Percentiles rank a stretch among this genome's conserved stretches.
Evolutionary conservation across 148 eudicot genomes (phyloP).

Genomic region (Linanthus parryae): DNA sequence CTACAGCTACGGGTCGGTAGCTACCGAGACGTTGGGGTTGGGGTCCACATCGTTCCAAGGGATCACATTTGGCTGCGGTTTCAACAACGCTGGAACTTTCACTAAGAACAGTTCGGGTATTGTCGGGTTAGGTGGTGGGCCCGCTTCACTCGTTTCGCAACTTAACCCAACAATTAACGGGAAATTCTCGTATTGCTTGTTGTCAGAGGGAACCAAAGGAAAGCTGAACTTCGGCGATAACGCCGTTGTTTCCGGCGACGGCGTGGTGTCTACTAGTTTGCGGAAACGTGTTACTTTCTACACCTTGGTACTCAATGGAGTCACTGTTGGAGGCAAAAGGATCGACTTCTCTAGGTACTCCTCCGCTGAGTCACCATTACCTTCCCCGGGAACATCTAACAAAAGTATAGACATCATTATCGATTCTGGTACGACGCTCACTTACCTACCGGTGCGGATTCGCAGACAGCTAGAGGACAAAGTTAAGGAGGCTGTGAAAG

Average conservation of each 20-base stretch:
- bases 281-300: slow-evolving; percentile 15
- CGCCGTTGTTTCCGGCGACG: slow-evolving; percentile 21
- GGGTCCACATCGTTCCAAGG: too few relatives aligned
- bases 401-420: slow-evolving; percentile 39
- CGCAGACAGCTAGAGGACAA: slow-evolving; percentile 12
- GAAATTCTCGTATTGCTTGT: slow-evolving; percentile 42
- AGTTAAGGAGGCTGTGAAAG: slow-evolving; percentile 13
- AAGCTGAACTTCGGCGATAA: slow-evolving; percentile 28
- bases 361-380: too few relatives aligned
- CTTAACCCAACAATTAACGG: slow-evolving; percentile 22
- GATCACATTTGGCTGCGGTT: slow-evolving; percentile 26
- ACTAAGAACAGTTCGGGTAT: slow-evolving; percentile 61
- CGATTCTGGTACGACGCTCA: slow-evolving; percentile 52
- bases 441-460: slow-evolving; percentile 19
- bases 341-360: neutral
- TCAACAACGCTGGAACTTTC: slow-evolving; percentile 60
- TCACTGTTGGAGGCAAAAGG: slow-evolving; percentile 17
- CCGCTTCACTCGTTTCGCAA: slow-evolving; percentile 34
- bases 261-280: slow-evolving; percentile 25
- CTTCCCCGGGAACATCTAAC: neutral
- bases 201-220: slow-evolving; percentile 17
- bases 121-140: slow-evolving; percentile 46
- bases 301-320: slow-evolving; percentile 22
- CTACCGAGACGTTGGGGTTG: slow-evolving; percentile 20
- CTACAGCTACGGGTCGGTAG: slow-evolving; percentile 4